phyloP scores from a whole-genome alignment of 768 basidiomycete species.

The Tulasnella sp. region DNA sequence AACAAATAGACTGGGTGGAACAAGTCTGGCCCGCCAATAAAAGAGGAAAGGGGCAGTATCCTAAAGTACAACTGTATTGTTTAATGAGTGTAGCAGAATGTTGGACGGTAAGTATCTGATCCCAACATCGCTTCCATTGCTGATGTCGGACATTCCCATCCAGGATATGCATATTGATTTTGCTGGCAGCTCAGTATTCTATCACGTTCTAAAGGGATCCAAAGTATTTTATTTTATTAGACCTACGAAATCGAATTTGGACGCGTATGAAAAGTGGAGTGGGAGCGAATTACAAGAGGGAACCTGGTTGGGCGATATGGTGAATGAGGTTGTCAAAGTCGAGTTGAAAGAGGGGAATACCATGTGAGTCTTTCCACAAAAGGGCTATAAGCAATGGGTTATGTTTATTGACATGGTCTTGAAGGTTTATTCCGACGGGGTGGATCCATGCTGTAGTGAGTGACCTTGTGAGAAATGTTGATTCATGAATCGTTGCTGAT shows the following conservation, averaged over 20 bases:
- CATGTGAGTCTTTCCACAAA: slow-evolving; percentile 34
- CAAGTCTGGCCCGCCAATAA: slow-evolving; percentile 81
- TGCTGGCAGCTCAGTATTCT: slow-evolving; percentile 95
- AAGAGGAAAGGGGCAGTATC: slow-evolving; percentile 60
- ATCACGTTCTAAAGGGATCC: slow-evolving; percentile 75
- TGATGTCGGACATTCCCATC: background rate
- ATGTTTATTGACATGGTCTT: background rate
- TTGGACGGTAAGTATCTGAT: slow-evolving; percentile 61
- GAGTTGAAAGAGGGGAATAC: slow-evolving; percentile 66
- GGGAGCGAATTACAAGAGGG: slow-evolving; percentile 79
- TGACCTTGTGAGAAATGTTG: slow-evolving; percentile 15
- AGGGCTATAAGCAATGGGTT: no score
- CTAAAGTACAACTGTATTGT: slow-evolving; percentile 93
- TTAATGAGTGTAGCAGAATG: slow-evolving; percentile 88
- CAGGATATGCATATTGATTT: slow-evolving; percentile 99
- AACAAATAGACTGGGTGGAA: slow-evolving; percentile 95
- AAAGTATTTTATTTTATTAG: slow-evolving; percentile 96
- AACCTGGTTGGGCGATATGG: slow-evolving; percentile 86
- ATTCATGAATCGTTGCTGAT: background rate
- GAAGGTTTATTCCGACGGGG: slow-evolving; percentile 74
- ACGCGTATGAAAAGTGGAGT: slow-evolving; percentile 88
- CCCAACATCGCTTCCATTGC: background rate
- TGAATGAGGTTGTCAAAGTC: slow-evolving; percentile 81
- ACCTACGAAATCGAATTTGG: slow-evolving; percentile 67
- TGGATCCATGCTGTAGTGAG: slow-evolving; percentile 97